Conservation (phyloP, 192 early-diverging fungal genomes). For the Coemansia sp. region DNA sequence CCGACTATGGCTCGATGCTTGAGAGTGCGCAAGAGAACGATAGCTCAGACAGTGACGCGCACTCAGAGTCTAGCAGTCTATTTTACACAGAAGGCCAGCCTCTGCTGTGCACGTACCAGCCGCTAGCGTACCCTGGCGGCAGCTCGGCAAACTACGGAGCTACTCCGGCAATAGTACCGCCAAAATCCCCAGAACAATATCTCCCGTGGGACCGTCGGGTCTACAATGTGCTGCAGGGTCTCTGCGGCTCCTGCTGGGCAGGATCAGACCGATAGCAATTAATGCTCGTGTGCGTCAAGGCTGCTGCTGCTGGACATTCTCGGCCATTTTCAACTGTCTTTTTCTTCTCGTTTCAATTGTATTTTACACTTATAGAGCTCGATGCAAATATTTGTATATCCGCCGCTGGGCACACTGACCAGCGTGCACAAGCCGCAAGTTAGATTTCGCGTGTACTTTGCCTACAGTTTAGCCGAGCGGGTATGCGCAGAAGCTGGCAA, state of each 20-base stretch:
- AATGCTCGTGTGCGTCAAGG: neutral
- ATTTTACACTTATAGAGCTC: neutral
- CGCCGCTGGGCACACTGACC: slow-evolving; percentile 38
- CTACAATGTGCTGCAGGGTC: slow-evolving; percentile 5
- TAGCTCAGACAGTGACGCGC: neutral
- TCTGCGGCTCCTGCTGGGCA: slow-evolving; percentile 17
- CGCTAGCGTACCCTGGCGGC: slow-evolving; percentile 9
- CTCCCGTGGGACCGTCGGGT: slow-evolving; percentile 35
- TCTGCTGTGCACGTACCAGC: slow-evolving; percentile 47
- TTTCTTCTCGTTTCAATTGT: slow-evolving; percentile 3
- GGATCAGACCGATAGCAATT: neutral
- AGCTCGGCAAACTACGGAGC: neutral
- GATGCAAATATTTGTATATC: slow-evolving; percentile 23
- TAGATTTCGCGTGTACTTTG: slow-evolving; percentile 36
- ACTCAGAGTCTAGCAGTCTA: slow-evolving; percentile 35
- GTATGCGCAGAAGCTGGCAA: neutral
- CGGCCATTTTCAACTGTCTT: neutral
- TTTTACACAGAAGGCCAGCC: slow-evolving; percentile 50
- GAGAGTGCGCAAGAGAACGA: slow-evolving; percentile 18
- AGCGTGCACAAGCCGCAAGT: slow-evolving; percentile 21
- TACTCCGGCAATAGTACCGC: neutral
- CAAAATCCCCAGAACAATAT: slow-evolving; percentile 35
- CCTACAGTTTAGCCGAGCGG: neutral
- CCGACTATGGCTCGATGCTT: slow-evolving; percentile 40
- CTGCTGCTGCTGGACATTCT: neutral